Percentiles rank a stretch among this genome's conserved stretches.
Conservation (phyloP, 108 stramenopile species). For the Cylindrotheca closterium region DNA sequence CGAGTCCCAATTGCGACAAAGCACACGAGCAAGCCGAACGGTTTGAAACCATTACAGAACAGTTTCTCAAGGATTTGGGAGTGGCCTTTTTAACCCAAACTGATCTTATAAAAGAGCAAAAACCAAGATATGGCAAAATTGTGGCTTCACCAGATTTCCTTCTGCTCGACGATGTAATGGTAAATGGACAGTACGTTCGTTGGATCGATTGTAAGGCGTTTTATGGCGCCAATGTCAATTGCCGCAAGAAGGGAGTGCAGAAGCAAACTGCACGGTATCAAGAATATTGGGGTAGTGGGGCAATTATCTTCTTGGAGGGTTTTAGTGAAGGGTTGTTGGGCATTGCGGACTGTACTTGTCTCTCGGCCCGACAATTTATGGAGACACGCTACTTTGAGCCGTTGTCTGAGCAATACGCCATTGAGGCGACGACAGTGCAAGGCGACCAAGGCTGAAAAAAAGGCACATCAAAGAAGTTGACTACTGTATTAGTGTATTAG, state of each 20-base stretch:
- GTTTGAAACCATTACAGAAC: constrained; percentile 7
- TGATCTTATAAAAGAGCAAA: constrained; percentile 11
- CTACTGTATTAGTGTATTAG: no score
- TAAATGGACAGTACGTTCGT: neutral
- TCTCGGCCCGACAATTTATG: no score
- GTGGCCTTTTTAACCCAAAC: constrained; percentile 11
- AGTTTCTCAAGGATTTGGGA: neutral
- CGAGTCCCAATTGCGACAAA: neutral
- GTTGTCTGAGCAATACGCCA: no score
- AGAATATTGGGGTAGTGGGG: constrained; percentile 14
- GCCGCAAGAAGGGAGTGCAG: neutral
- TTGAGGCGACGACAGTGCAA: no score
- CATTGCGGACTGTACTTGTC: no score
- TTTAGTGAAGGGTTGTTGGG: constrained; percentile 14
- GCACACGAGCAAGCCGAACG: constrained; percentile 4
- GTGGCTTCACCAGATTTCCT: constrained; percentile 19
- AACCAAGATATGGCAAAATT: constrained; percentile 6
- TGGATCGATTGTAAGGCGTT: constrained; percentile 23
- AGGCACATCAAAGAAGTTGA: no score
- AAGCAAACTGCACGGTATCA: constrained; percentile 16
- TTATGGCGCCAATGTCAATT: constrained; percentile 2
- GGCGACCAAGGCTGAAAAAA: no score
- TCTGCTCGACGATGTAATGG: constrained; percentile 6
- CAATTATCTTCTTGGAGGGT: constrained; percentile 17
- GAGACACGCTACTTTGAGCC: no score